A percentile compares a stretch with the other conserved stretches of the same genome.
Conservation (phyloP, 2,329 filamentous ascomycete species). For the Colletotrichum sp. region DNA sequence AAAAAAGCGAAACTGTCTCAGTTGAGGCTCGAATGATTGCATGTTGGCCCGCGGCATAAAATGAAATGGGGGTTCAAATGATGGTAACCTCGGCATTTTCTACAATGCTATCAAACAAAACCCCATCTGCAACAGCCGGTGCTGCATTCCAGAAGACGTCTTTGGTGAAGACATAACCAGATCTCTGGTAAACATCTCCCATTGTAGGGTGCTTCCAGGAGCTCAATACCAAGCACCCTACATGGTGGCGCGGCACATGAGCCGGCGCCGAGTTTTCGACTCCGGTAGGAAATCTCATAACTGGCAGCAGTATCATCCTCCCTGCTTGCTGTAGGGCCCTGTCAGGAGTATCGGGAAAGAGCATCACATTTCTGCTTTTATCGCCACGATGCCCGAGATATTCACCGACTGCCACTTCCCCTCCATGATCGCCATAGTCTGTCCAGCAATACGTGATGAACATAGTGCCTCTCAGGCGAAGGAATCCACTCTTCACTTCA, state of each 20-base stretch:
- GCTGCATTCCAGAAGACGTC: background rate
- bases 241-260: background rate
- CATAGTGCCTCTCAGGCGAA: background rate
- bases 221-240: background rate
- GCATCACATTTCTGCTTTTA: background rate
- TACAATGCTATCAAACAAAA: background rate
- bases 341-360: background rate
- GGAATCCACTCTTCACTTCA: background rate
- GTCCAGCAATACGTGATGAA: background rate
- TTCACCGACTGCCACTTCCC: background rate
- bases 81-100: background rate
- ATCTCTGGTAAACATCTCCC: background rate
- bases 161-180: background rate
- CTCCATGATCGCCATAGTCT: background rate
- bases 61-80: background rate
- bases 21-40: fast-evolving
- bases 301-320: background rate
- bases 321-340: background rate
- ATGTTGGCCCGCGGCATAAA: background rate
- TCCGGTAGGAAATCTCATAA: background rate
- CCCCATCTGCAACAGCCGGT: background rate
- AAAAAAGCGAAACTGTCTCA: background rate
- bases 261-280: background rate
- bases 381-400: background rate
- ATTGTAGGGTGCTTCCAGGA: background rate